These are phyloP conservation scores for Trichoderma erinaceum DNA, from an alignment of 495 filamentous ascomycete genomes.

Conservation along the genomic window DNA sequence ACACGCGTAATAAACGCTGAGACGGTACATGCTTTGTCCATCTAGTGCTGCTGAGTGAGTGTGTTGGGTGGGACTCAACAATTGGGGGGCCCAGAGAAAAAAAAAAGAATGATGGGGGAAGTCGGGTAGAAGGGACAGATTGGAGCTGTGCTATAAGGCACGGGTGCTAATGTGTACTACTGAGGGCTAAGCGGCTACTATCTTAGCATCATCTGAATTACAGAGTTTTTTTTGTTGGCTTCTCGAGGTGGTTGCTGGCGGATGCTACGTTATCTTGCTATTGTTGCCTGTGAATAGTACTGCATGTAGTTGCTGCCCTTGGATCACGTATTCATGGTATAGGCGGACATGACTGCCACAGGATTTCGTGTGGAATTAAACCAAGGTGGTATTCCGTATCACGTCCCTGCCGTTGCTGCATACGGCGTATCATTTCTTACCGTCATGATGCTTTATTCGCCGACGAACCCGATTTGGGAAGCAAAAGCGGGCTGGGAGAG, in stretches of 20 bases:
- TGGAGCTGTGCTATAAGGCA: background rate
- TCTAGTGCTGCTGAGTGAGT: background rate
- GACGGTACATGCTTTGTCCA: background rate
- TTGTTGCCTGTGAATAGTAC: background rate
- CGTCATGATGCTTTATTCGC: background rate
- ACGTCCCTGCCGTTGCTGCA: background rate
- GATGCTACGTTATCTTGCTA: background rate
- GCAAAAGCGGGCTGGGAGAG: background rate
- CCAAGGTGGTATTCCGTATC: background rate
- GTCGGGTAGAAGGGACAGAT: background rate
- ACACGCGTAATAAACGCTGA: background rate
- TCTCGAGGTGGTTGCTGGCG: background rate
- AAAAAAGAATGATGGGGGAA: slow-evolving; percentile 7
- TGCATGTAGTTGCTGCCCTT: background rate
- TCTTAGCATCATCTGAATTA: too few species aligned
- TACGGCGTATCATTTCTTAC: background rate
- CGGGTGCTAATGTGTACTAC: background rate
- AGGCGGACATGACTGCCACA: too few species aligned
- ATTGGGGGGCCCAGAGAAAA: slow-evolving; percentile 13
- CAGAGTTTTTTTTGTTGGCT: background rate
- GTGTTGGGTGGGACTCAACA: slow-evolving; percentile 14
- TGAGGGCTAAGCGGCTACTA: too few species aligned
- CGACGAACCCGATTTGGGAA: background rate
- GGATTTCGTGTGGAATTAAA: background rate
- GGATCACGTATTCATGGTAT: background rate